A percentile compares a stretch with the other conserved stretches of the same genome.
Evolutionary conservation across 2,329 filamentous ascomycete species (phyloP).

Genomic region (Diaporthe batatas): DNA sequence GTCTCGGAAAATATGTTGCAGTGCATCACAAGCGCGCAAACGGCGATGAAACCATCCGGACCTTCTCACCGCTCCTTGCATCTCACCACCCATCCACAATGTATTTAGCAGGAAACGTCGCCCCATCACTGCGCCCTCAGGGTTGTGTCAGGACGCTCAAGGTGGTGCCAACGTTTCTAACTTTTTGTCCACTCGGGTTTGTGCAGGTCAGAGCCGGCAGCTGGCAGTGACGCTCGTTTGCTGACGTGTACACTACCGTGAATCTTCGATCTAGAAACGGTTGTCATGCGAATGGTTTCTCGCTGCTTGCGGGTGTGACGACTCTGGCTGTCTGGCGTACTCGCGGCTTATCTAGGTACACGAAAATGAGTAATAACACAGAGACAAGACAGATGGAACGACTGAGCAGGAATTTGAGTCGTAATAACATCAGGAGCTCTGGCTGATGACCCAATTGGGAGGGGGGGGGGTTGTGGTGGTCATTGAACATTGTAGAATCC

Average conservation of each 20-base stretch:
- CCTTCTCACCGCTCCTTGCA: slow-evolving; percentile 19
- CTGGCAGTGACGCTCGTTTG: not conserved
- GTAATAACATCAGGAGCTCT: too few relatives aligned
- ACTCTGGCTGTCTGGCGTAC: too few relatives aligned
- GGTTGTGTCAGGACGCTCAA: slow-evolving; percentile 1
- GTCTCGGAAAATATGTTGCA: slow-evolving; percentile 22
- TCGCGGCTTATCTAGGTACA: too few relatives aligned
- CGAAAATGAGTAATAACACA: too few relatives aligned
- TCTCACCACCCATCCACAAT: not conserved
- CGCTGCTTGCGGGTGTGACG: not conserved
- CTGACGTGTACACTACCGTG: slow-evolving; percentile 5
- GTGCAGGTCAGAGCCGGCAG: not conserved
- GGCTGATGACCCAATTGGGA: too few relatives aligned
- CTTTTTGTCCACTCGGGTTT: not conserved
- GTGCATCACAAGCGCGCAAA: slow-evolving; percentile 22
- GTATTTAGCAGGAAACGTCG: not conserved
- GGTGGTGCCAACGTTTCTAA: slow-evolving; percentile 14
- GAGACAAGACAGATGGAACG: too few relatives aligned
- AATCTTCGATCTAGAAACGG: slow-evolving; percentile 7
- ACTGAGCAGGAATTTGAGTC: too few relatives aligned
- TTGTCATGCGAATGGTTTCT: not conserved
- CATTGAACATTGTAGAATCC: too few relatives aligned
- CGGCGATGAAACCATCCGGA: slow-evolving; percentile 5
- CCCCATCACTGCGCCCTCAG: not conserved
- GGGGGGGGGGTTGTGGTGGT: too few relatives aligned